phyloP scores from a whole-genome alignment of 2,329 filamentous ascomycete genomes.

The Penicillium sp. region DNA sequence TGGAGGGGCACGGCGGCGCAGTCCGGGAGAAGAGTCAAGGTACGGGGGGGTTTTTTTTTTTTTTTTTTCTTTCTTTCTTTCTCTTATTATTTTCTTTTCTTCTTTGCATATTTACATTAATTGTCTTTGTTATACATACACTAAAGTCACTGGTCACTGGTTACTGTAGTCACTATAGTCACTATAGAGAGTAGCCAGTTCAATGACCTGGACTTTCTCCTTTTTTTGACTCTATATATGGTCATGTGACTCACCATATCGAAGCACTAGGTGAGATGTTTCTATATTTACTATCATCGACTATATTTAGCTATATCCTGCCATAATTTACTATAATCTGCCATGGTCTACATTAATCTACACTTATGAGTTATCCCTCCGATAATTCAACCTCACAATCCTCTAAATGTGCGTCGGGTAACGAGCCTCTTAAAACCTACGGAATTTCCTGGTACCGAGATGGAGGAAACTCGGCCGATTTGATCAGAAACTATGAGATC shows the following conservation, averaged over 20 bases:
- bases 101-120: neutral
- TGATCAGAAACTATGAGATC: slow-evolving; percentile 7
- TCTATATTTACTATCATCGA: neutral
- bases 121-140: neutral
- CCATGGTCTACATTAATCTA: neutral
- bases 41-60: neutral
- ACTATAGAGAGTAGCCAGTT: neutral
- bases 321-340: neutral
- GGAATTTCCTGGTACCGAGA: slow-evolving; percentile 20
- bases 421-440: slow-evolving; percentile 9
- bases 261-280: neutral
- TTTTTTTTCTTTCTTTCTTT: neutral
- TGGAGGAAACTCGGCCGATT: slow-evolving; percentile 17
- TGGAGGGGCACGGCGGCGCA: slow-evolving; percentile 34
- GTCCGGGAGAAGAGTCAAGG: slow-evolving; percentile 21
- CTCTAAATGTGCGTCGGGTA: slow-evolving; percentile 4
- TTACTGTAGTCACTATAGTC: neutral
- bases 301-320: neutral
- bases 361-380: neutral
- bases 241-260: slow-evolving; percentile 12
- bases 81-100: neutral
- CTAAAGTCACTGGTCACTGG: neutral
- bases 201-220: neutral
- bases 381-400: neutral
- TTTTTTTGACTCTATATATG: slow-evolving; percentile 7